Percentiles rank a stretch among this genome's conserved stretches.
phyloP scores from a whole-genome alignment of 1,139 yeast species.

The Sugiyamaella xylanicola region DNA sequence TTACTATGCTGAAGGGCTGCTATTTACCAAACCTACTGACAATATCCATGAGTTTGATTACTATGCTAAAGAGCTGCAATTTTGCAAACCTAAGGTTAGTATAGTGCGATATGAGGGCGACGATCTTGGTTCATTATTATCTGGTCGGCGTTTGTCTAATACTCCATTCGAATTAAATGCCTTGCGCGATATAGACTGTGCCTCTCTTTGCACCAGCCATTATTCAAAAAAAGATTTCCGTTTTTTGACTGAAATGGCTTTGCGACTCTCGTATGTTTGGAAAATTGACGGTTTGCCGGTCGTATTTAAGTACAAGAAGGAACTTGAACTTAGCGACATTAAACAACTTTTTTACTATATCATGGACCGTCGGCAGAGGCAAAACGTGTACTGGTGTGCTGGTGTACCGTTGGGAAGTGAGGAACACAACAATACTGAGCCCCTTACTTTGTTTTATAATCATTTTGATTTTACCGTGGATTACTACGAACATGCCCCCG shows the following conservation, averaged over 20 bases:
- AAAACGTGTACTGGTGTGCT: slow-evolving; percentile 71
- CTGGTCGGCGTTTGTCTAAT: slow-evolving; percentile 93
- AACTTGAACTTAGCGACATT: slow-evolving; percentile 32
- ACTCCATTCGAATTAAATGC: slow-evolving; percentile 83
- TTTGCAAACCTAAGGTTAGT: slow-evolving; percentile 70
- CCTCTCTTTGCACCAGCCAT: slow-evolving; percentile 56
- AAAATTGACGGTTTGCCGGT: slow-evolving; percentile 93
- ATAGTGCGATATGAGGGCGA: slow-evolving; percentile 79
- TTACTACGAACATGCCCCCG: slow-evolving; percentile 71
- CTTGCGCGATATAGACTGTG: slow-evolving; percentile 71
- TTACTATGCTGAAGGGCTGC: slow-evolving; percentile 72
- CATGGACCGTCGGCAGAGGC: no score
- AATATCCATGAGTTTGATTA: no score
- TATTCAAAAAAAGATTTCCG: slow-evolving; percentile 67
- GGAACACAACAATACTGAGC: slow-evolving; percentile 47
- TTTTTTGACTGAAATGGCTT: slow-evolving; percentile 74
- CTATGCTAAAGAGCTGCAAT: slow-evolving; percentile 79
- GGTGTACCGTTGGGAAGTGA: slow-evolving; percentile 74
- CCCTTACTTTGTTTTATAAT: slow-evolving; percentile 55
- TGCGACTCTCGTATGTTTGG: slow-evolving; percentile 87
- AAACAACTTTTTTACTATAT: no score
- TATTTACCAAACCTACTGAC: slow-evolving; percentile 86
- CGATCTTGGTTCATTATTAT: slow-evolving; percentile 85
- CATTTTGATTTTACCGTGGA: slow-evolving; percentile 79
- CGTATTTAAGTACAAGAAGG: slow-evolving; percentile 50